These are phyloP conservation scores for Phytopythium boreale DNA, from an alignment of 352 stramenopile genomes.

Conservation along the genomic window DNA sequence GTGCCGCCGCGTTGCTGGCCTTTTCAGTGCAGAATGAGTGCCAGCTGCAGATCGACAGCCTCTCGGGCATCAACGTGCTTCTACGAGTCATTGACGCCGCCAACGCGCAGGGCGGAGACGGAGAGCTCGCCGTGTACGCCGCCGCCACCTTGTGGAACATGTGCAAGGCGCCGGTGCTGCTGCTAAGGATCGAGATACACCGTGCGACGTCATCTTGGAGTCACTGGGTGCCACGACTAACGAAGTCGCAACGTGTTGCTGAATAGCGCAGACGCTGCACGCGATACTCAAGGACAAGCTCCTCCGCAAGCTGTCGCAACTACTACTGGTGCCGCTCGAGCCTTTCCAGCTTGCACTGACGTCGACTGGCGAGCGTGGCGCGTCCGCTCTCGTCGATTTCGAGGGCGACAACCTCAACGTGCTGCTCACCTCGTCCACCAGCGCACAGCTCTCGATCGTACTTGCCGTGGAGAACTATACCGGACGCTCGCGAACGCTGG, in stretches of 20 bases:
- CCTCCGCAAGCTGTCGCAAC: constrained; percentile 42
- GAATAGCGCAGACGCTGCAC: constrained; percentile 46
- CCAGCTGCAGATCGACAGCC: constrained; percentile 57
- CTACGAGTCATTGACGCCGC: constrained; percentile 42
- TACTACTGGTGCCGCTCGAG: constrained; percentile 48
- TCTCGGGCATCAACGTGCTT: constrained; percentile 42
- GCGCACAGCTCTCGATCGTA: constrained; percentile 37
- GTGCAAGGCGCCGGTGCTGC: constrained; percentile 52
- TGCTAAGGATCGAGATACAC: constrained; percentile 66
- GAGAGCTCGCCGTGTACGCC: constrained; percentile 46
- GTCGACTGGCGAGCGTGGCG: constrained; percentile 42
- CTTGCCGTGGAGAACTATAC: constrained; percentile 64
- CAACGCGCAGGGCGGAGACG: constrained; percentile 10
- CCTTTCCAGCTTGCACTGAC: constrained; percentile 39
- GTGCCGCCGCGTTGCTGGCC: constrained; percentile 48
- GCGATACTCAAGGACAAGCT: constrained; percentile 56
- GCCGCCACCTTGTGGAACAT: constrained; percentile 67
- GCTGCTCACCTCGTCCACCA: constrained; percentile 47
- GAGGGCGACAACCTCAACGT: constrained; percentile 56
- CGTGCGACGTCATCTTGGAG: too few relatives aligned
- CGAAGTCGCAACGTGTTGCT: neutral
- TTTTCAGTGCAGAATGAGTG: constrained; percentile 75
- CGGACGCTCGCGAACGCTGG: constrained; percentile 28
- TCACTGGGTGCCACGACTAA: too few relatives aligned
- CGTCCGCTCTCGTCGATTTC: constrained; percentile 47